A percentile compares a stretch with the other conserved stretches of the same genome.
phyloP scores from a whole-genome alignment of 2,329 filamentous ascomycete species.

The Fusarium heterosporum region DNA sequence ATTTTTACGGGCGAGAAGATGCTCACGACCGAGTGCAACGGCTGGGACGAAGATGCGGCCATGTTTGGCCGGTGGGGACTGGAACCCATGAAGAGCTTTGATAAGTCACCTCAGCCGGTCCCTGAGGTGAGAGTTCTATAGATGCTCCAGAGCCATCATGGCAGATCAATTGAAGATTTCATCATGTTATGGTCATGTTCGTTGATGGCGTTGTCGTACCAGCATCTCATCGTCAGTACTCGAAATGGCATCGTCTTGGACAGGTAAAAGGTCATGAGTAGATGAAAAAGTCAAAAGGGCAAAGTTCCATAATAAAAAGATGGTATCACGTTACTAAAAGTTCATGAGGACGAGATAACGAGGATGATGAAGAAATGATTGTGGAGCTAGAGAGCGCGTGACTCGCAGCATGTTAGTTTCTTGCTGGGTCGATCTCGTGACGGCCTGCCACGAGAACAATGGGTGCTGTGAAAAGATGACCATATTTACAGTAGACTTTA shows the following conservation, averaged over 20 bases:
- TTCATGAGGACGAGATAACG: conserved; percentile 17
- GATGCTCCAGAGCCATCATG: background rate
- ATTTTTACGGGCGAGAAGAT: conserved; percentile 97
- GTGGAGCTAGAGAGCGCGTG: conserved; percentile 33
- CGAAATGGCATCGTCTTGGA: conserved; percentile 24
- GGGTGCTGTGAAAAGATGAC: background rate
- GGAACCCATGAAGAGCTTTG: conserved; percentile 75
- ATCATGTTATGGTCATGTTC: conserved; percentile 4
- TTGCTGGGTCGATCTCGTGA: conserved; percentile 25
- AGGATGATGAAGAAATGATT: conserved; percentile 11
- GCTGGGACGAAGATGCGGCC: conserved; percentile 87
- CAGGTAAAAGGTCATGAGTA: conserved; percentile 14
- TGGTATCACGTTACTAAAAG: conserved; percentile 26
- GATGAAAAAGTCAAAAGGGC: background rate
- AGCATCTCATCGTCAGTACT: conserved; percentile 13
- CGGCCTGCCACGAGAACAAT: conserved; percentile 14
- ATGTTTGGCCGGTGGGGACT: conserved; percentile 89
- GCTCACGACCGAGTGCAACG: conserved; percentile 91
- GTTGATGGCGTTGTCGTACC: background rate
- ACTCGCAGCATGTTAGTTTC: conserved; percentile 15
- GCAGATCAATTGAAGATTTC: background rate
- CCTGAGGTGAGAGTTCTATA: conserved; percentile 46
- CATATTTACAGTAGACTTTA: background rate
- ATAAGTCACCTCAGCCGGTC: conserved; percentile 49
- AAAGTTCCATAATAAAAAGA: conserved; percentile 15